phyloP scores from a whole-genome alignment of 129 eudicot genomes.

The Chrysanthemum makinoi region DNA sequence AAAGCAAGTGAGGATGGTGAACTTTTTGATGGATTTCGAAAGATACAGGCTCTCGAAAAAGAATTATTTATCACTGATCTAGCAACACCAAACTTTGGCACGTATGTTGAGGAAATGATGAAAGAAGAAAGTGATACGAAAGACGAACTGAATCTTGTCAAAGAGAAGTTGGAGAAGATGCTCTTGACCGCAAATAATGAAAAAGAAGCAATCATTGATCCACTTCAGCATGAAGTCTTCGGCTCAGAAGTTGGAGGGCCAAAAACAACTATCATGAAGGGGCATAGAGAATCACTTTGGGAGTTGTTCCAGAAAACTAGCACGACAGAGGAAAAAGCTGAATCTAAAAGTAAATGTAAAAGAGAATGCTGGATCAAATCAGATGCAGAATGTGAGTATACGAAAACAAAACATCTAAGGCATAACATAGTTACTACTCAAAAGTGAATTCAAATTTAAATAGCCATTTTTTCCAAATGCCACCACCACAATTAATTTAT shows the following conservation, averaged over 20 bases:
- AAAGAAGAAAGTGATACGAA: constrained; percentile 43
- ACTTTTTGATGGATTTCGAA: constrained; percentile 45
- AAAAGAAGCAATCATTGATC: neutral
- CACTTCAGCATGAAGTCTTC: neutral
- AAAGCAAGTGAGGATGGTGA: neutral
- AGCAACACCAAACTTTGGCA: constrained; percentile 57
- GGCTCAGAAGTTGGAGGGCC: constrained; percentile 30
- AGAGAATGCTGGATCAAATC: no score
- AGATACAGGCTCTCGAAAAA: constrained; percentile 41
- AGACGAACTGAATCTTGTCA: constrained; percentile 45
- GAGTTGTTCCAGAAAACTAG: constrained; percentile 66
- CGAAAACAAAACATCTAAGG: no score
- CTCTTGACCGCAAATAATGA: constrained; percentile 7
- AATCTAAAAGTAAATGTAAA: no score
- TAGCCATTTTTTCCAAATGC: no score
- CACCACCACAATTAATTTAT: no score
- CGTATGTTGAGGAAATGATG: constrained; percentile 45
- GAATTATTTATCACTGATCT: constrained; percentile 38
- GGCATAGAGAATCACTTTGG: constrained; percentile 55
- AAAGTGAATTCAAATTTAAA: no score
- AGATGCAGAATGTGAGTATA: no score
- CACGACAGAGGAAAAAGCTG: no score
- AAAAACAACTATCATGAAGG: constrained; percentile 36
- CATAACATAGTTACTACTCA: no score
- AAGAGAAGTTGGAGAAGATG: constrained; percentile 57